Conservation (phyloP, 2,329 filamentous ascomycete species). For the Colletotrichum cuscutae region DNA sequence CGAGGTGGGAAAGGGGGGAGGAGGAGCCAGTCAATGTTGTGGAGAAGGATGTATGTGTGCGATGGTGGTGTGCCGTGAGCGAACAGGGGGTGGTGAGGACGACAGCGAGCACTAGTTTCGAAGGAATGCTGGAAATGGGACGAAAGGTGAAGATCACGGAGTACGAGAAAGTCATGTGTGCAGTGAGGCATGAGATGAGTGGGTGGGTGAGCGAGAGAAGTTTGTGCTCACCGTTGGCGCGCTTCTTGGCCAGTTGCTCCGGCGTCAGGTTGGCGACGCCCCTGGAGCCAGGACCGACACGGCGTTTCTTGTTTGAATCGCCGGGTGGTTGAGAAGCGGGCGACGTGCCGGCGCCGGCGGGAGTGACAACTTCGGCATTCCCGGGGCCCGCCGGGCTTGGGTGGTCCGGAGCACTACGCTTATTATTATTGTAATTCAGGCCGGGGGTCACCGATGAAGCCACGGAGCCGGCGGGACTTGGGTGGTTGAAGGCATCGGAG, state of each 20-base stretch:
- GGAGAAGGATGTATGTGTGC: neutral
- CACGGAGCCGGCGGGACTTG: constrained; percentile 34
- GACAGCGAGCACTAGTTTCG: neutral
- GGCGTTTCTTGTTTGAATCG: constrained; percentile 55
- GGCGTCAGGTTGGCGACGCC: constrained; percentile 74
- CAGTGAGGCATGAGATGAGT: neutral
- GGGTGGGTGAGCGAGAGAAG: neutral
- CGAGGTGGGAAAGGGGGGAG: neutral
- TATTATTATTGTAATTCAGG: constrained; percentile 18
- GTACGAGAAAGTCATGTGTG: constrained; percentile 46
- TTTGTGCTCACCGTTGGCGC: constrained; percentile 62
- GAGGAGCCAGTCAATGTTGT: neutral
- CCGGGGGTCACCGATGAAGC: constrained; percentile 28
- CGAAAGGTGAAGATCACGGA: neutral
- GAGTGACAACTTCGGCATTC: constrained; percentile 13
- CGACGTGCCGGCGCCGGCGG: constrained; percentile 7
- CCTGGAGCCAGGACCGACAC: constrained; percentile 54
- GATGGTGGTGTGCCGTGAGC: neutral
- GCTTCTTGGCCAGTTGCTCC: constrained; percentile 77
- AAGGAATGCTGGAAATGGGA: neutral
- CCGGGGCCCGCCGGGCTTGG: constrained; percentile 25
- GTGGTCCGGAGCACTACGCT: constrained; percentile 26
- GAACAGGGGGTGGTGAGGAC: neutral
- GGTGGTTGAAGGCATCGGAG: constrained; percentile 33
- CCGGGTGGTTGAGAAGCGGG: constrained; percentile 27